Percentiles rank a stretch among this genome's conserved stretches.
These are phyloP conservation scores for Pseudocercospora fijiensis DNA, from an alignment of 2,329 filamentous ascomycete genomes.

Conservation along the genomic window DNA sequence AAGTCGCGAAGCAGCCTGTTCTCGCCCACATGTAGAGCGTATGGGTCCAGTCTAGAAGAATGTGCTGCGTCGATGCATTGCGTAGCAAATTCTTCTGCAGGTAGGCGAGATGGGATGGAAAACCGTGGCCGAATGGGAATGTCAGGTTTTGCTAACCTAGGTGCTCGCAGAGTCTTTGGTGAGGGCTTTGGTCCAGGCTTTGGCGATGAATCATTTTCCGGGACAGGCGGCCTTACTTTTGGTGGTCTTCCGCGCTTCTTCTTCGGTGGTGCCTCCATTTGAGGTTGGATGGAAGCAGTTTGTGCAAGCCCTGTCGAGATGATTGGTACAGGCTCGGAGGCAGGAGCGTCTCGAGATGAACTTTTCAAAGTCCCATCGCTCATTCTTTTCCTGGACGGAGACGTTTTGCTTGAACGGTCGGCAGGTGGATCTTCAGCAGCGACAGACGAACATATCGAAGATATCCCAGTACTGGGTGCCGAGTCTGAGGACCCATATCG, in stretches of 20 bases:
- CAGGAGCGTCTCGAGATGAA: background rate
- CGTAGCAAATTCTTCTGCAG: conserved; percentile 76
- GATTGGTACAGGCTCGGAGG: background rate
- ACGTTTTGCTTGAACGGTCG: conserved; percentile 9
- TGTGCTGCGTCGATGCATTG: conserved; percentile 90
- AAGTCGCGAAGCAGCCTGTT: conserved; percentile 76
- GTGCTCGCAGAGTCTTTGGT: conserved; percentile 27
- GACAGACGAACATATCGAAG: conserved; percentile 37
- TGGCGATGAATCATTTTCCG: conserved; percentile 14
- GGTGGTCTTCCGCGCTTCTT: conserved; percentile 37
- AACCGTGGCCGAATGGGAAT: conserved; percentile 47
- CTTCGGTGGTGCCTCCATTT: conserved; percentile 19
- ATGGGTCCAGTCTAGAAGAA: conserved; percentile 84
- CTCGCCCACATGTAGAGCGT: conserved; percentile 80
- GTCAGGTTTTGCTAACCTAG: conserved; percentile 29
- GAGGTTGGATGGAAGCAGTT: conserved; percentile 9
- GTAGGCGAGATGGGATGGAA: conserved; percentile 76
- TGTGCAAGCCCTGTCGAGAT: background rate
- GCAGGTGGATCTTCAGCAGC: conserved; percentile 28
- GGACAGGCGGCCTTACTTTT: conserved; percentile 26
- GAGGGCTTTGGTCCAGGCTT: conserved; percentile 10
- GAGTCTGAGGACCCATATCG: conserved; percentile 38
- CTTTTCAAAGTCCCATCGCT: conserved; percentile 34
- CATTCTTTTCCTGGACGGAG: conserved; percentile 33
- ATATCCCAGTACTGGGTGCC: conserved; percentile 37